Conservation (phyloP, 1,284 basidiomycete species). For the Boletus smithii region DNA sequence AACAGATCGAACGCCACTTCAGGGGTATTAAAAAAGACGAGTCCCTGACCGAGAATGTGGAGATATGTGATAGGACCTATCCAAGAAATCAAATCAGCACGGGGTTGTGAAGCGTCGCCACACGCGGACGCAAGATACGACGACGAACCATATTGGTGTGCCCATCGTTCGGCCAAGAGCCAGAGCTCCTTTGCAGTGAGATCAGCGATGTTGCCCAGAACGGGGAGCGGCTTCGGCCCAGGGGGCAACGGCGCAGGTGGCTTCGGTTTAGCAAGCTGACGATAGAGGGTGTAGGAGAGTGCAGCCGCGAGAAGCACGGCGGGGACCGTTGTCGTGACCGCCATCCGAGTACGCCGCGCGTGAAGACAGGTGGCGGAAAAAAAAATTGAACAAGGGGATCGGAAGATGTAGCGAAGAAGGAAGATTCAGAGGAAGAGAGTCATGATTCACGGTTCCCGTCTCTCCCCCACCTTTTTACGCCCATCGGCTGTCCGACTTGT, state of each 20-base stretch:
- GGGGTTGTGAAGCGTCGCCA: background rate
- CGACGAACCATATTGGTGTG: slow-evolving; percentile 47
- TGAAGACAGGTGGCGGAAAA: background rate
- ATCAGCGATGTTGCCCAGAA: slow-evolving; percentile 61
- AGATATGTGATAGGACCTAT: slow-evolving; percentile 64
- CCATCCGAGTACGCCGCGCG: slow-evolving; percentile 17
- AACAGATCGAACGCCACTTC: slow-evolving; percentile 59
- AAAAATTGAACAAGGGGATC: slow-evolving; percentile 7
- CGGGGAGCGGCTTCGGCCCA: slow-evolving; percentile 61
- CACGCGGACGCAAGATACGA: background rate
- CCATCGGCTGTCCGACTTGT: background rate
- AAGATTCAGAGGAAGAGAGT: slow-evolving; percentile 21
- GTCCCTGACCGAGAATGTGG: slow-evolving; percentile 60
- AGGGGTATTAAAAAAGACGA: slow-evolving; percentile 62
- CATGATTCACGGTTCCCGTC: background rate
- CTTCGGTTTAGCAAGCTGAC: slow-evolving; percentile 13
- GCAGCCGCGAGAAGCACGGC: slow-evolving; percentile 21
- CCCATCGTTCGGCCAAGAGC: slow-evolving; percentile 49
- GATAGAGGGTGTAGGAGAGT: slow-evolving; percentile 22
- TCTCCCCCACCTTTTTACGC: slow-evolving; percentile 12
- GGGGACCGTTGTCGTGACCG: slow-evolving; percentile 9
- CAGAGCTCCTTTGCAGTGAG: slow-evolving; percentile 57
- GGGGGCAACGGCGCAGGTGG: slow-evolving; percentile 45
- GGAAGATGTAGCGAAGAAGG: slow-evolving; percentile 24
- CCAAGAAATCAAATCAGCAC: background rate